Percentiles rank a stretch among this genome's conserved stretches.
These are phyloP conservation scores for Aphanomyces invadans DNA, from an alignment of 352 stramenopile genomes.

Conservation along the genomic window DNA sequence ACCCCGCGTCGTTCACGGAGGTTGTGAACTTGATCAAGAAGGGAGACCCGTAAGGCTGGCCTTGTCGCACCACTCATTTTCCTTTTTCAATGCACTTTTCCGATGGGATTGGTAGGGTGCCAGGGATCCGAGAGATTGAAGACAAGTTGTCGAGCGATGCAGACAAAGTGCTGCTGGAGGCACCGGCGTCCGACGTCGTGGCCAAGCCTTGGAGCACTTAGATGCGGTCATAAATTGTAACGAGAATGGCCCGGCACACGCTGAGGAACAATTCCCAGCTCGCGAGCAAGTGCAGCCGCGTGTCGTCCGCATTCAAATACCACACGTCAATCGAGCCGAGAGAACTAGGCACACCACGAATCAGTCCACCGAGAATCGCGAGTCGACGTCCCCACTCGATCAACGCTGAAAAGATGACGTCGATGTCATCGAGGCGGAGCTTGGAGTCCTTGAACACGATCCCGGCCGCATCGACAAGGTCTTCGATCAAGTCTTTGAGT, in stretches of 20 bases:
- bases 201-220: constrained; percentile 11
- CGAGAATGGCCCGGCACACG: constrained; percentile 42
- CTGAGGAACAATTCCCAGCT: constrained; percentile 71
- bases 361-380: too few species aligned
- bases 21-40: constrained; percentile 71
- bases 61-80: too few species aligned
- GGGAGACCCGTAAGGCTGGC: constrained; percentile 32
- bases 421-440: constrained; percentile 34
- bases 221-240: constrained; percentile 47
- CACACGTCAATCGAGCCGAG: constrained; percentile 54
- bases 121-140: constrained; percentile 9
- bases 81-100: too few species aligned
- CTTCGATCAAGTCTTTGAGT: constrained; percentile 55
- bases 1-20: constrained; percentile 62
- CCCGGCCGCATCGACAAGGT: constrained; percentile 50
- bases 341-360: constrained; percentile 28
- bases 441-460: constrained; percentile 54
- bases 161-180: neutral
- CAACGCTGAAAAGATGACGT: constrained; percentile 53
- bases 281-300: constrained; percentile 41
- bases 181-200: neutral
- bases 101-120: constrained; percentile 2
- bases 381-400: constrained; percentile 38
- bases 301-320: constrained; percentile 63
- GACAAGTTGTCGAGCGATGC: constrained; percentile 17